phyloP scores from a whole-genome alignment of 495 filamentous ascomycete genomes.

The Aspergillus carlsbadensis region DNA sequence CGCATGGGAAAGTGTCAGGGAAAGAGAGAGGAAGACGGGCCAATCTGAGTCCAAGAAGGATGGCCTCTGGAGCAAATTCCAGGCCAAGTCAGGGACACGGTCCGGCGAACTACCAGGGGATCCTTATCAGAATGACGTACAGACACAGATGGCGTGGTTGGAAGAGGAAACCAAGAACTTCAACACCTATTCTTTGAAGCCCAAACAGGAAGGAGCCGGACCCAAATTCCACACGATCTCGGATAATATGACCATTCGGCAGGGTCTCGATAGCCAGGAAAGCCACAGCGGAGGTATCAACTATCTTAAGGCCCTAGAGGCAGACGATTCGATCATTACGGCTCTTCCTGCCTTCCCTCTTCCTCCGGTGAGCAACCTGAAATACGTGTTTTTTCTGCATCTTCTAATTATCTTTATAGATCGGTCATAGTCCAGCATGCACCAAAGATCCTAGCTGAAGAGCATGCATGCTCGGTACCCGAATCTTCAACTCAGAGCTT shows the following conservation, averaged over 20 bases:
- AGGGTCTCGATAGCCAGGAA: conserved; percentile 3
- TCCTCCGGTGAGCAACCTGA: conserved; percentile 4
- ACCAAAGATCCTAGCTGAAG: no score
- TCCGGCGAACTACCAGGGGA: conserved; percentile 9
- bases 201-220: conserved; percentile 24
- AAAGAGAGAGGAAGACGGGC: conserved; percentile 14
- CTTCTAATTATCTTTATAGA: not conserved
- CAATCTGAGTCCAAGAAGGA: conserved; percentile 24
- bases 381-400: not conserved
- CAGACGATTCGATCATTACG: conserved; percentile 36
- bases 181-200: conserved; percentile 38
- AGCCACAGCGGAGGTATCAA: conserved; percentile 3
- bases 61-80: conserved; percentile 38
- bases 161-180: conserved; percentile 30
- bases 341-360: conserved; percentile 37
- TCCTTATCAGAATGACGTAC: conserved; percentile 17
- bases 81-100: conserved; percentile 23
- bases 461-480: no score
- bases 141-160: conserved; percentile 34
- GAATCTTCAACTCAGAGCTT: no score
- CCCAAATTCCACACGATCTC: conserved; percentile 40
- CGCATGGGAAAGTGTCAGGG: conserved; percentile 34
- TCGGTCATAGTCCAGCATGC: not conserved
- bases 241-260: conserved; percentile 26
- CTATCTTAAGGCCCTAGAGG: not conserved